A percentile compares a stretch with the other conserved stretches of the same genome.
phyloP scores from a whole-genome alignment of 306 rosid species.

The Acmispon strigosus region DNA sequence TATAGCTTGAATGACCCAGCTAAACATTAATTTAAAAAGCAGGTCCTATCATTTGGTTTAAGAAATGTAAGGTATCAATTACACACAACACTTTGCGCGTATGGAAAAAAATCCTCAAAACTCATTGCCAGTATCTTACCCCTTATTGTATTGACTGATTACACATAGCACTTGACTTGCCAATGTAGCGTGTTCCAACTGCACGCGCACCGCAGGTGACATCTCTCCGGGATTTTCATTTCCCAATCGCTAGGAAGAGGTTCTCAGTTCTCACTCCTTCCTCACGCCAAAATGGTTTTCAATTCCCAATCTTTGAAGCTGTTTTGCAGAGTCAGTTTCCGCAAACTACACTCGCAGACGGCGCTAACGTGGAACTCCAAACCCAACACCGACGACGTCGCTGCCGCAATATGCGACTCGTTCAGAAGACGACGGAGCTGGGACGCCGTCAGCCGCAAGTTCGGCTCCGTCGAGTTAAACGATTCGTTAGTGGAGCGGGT shows the following conservation, averaged over 20 bases:
- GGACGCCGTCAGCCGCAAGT: slow-evolving; percentile 42
- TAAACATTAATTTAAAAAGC: too few species aligned
- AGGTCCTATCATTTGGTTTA: too few species aligned
- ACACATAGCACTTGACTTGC: too few species aligned
- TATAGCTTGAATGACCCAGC: too few species aligned
- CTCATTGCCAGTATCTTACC: too few species aligned
- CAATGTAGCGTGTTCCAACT: too few species aligned
- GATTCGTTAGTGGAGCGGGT: slow-evolving; percentile 37
- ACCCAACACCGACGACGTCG: not conserved
- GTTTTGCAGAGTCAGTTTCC: not conserved
- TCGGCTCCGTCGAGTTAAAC: slow-evolving; percentile 28
- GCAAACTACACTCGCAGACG: not conserved
- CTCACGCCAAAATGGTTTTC: not conserved
- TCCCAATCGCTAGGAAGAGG: not conserved
- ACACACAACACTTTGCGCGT: too few species aligned
- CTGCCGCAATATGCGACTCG: slow-evolving; percentile 31
- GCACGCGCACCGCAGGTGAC: too few species aligned
- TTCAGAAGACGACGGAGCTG: slow-evolving; percentile 51
- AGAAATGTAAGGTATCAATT: too few species aligned
- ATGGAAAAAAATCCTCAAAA: too few species aligned
- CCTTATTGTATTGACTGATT: too few species aligned
- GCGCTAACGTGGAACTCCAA: not conserved
- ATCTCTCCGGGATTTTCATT: not conserved
- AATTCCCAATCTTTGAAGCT: slow-evolving; percentile 6
- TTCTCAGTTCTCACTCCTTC: too few species aligned